Percentiles rank a stretch among this genome's conserved stretches.
Evolutionary conservation across 2,329 filamentous ascomycete genomes (phyloP).

Genomic region (Neofusicoccum laricinum): DNA sequence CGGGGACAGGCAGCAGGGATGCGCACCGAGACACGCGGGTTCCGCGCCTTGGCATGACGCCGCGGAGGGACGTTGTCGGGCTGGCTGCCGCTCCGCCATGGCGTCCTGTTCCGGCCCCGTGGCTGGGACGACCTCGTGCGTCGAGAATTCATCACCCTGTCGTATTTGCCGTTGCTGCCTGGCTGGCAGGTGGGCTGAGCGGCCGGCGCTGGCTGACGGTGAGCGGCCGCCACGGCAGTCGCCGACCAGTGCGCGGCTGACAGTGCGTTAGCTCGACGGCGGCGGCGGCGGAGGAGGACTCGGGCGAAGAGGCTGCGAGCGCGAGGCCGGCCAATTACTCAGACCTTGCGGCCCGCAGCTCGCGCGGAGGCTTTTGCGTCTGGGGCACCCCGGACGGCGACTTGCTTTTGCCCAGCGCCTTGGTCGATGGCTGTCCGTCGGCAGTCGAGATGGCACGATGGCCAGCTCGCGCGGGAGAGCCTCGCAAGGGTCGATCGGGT

Average conservation of each 20-base stretch:
- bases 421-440: background rate
- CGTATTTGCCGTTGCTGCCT: background rate
- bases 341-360: background rate
- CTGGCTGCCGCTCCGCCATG: background rate
- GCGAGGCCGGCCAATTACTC: background rate
- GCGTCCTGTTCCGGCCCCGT: background rate
- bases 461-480: background rate
- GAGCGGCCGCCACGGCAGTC: background rate
- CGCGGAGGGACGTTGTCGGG: background rate
- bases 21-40: background rate
- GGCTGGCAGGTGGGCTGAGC: background rate
- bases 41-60: constrained; percentile 11
- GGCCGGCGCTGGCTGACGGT: background rate
- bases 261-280: background rate
- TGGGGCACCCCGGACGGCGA: background rate
- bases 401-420: too few species aligned
- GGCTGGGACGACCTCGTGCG: background rate
- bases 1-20: constrained; percentile 4
- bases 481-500: background rate
- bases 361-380: background rate
- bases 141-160: background rate
- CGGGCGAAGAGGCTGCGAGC: background rate
- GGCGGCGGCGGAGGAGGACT: background rate
- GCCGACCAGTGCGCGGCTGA: constrained; percentile 4
- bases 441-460: background rate